These are phyloP conservation scores for Ustilaginoidea virens DNA, from an alignment of 2,329 filamentous ascomycete genomes.

Conservation along the genomic window DNA sequence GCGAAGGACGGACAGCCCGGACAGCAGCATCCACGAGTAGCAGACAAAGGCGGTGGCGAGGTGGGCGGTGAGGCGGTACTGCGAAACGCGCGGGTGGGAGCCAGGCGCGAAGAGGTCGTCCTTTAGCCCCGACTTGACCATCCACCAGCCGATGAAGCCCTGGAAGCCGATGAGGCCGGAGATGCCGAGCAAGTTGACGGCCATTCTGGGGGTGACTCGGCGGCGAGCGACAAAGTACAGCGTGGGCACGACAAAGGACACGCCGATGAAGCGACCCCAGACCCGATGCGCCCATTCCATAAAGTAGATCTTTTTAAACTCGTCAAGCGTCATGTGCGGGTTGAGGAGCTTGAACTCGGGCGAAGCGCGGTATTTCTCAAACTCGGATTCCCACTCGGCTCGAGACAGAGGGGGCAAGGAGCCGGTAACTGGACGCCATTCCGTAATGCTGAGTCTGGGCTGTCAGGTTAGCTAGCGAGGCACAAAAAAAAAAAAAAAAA, in stretches of 20 bases:
- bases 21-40: constrained; percentile 88
- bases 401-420: constrained; percentile 67
- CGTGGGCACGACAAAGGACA: constrained; percentile 79
- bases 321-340: constrained; percentile 76
- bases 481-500: neutral
- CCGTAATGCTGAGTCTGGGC: constrained; percentile 79
- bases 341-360: constrained; percentile 90
- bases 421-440: constrained; percentile 95
- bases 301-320: constrained; percentile 98
- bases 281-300: constrained; percentile 98
- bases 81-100: constrained; percentile 79
- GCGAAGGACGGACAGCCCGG: constrained; percentile 71
- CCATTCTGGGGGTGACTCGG: constrained; percentile 65
- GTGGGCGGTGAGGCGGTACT: constrained; percentile 85
- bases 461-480: neutral
- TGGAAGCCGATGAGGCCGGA: constrained; percentile 85
- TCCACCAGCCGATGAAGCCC: constrained; percentile 96
- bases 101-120: constrained; percentile 90
- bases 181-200: constrained; percentile 64
- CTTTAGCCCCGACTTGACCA: constrained; percentile 93
- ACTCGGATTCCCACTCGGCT: constrained; percentile 82
- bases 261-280: constrained; percentile 83
- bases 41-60: constrained; percentile 81
- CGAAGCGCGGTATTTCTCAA: constrained; percentile 78
- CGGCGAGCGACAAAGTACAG: constrained; percentile 74